Percentiles rank a stretch among this genome's conserved stretches.
phyloP scores from a whole-genome alignment of 2,329 filamentous ascomycete species.

The Fusarium zealandicum region DNA sequence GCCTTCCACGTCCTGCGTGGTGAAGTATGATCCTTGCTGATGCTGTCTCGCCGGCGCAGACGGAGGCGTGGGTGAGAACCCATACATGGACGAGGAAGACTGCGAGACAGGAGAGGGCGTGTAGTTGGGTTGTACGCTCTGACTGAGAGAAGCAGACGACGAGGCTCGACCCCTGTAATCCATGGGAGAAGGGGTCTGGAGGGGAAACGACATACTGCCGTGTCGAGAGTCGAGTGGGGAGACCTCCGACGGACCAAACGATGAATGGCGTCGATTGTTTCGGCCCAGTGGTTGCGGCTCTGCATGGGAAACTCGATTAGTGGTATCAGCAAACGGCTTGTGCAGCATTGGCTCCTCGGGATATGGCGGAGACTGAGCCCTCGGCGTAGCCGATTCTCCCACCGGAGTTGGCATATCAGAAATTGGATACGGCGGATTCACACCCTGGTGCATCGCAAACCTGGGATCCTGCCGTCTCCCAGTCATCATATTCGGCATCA shows the following conservation, averaged over 20 bases:
- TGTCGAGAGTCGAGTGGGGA: slow-evolving; percentile 41
- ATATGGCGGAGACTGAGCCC: slow-evolving; percentile 21
- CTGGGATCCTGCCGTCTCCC: slow-evolving; percentile 4
- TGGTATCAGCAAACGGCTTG: not conserved
- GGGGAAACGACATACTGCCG: slow-evolving; percentile 37
- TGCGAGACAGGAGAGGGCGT: slow-evolving; percentile 39
- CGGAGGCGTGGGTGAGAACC: slow-evolving; percentile 28
- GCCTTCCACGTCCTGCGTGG: slow-evolving; percentile 20
- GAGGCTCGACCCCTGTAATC: slow-evolving; percentile 37
- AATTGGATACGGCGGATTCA: slow-evolving; percentile 25
- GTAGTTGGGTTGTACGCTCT: slow-evolving; percentile 16
- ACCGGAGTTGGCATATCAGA: slow-evolving; percentile 27
- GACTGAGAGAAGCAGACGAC: slow-evolving; percentile 26
- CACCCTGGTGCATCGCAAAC: slow-evolving; percentile 6
- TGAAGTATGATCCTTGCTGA: slow-evolving; percentile 34
- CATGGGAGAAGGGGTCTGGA: slow-evolving; percentile 43
- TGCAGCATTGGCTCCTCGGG: slow-evolving; percentile 24
- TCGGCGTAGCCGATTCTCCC: slow-evolving; percentile 27
- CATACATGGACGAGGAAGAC: slow-evolving; percentile 23
- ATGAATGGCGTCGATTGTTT: slow-evolving; percentile 38
- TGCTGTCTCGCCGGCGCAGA: slow-evolving; percentile 19
- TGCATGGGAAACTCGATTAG: not conserved
- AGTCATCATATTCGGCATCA: slow-evolving; percentile 34
- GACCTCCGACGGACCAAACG: slow-evolving; percentile 35
- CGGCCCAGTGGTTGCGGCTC: slow-evolving; percentile 1